A percentile compares a stretch with the other conserved stretches of the same genome.
Conservation (phyloP, 2,329 filamentous ascomycete genomes). For the Pyricularia pennisetigena region DNA sequence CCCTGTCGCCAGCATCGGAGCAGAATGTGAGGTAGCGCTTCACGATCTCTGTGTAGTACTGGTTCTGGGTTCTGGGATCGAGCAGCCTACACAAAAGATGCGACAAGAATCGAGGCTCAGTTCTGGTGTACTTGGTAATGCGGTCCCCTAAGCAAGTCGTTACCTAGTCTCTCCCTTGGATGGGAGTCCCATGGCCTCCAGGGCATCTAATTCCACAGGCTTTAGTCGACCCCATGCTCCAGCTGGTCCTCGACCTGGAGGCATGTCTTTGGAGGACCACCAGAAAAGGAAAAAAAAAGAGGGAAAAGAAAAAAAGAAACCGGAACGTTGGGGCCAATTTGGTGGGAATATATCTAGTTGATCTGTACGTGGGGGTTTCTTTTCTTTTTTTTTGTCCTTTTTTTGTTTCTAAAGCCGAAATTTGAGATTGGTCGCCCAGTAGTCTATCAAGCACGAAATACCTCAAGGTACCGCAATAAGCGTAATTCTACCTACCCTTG, state of each 20-base stretch:
- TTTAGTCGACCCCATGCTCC: slow-evolving; percentile 63
- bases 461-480: not conserved
- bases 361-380: not conserved
- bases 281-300: no score
- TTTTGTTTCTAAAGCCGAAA: not conserved
- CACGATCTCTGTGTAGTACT: slow-evolving; percentile 79
- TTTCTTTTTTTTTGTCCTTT: no score
- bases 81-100: slow-evolving; percentile 43
- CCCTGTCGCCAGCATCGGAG: slow-evolving; percentile 59
- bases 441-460: not conserved
- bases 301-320: no score
- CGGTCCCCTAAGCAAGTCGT: not conserved
- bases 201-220: slow-evolving; percentile 62
- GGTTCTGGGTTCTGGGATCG: slow-evolving; percentile 69
- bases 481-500: not conserved
- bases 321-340: not conserved
- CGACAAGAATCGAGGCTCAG: not conserved
- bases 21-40: slow-evolving; percentile 87
- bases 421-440: not conserved
- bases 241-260: slow-evolving; percentile 27
- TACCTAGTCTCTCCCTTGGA: slow-evolving; percentile 88
- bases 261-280: slow-evolving; percentile 7
- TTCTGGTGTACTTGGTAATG: not conserved
- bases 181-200: slow-evolving; percentile 74
- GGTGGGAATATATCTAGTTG: not conserved